These are phyloP conservation scores for Calonectria leucothoes DNA, from an alignment of 2,329 filamentous ascomycete species.

Conservation along the genomic window DNA sequence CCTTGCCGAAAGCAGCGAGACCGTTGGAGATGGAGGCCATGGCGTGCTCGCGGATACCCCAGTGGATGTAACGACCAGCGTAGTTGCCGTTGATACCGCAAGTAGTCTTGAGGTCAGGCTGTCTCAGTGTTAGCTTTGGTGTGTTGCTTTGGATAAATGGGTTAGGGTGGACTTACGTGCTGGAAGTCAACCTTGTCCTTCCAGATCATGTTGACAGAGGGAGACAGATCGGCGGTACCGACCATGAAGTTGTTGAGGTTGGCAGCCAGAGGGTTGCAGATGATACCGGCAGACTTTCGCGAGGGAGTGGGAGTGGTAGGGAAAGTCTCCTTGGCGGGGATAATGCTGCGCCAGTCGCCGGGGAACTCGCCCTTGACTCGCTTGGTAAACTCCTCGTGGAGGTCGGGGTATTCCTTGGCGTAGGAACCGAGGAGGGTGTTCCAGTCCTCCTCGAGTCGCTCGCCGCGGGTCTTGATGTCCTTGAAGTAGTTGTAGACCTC, in stretches of 20 bases:
- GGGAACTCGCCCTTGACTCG: conserved; percentile 61
- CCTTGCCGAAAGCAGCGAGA: conserved; percentile 66
- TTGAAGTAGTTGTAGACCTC: conserved; percentile 63
- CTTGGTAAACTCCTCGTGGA: conserved; percentile 59
- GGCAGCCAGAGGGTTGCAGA: conserved; percentile 63
- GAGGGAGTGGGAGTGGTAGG: conserved; percentile 60
- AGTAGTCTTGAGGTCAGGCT: conserved; percentile 51
- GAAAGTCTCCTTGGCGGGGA: conserved; percentile 57
- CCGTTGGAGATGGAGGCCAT: conserved; percentile 70
- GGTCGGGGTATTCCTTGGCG: conserved; percentile 57
- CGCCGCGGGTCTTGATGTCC: conserved; percentile 55
- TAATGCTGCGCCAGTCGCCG: conserved; percentile 59
- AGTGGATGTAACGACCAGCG: conserved; percentile 68
- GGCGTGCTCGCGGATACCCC: conserved; percentile 70
- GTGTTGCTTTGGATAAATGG: neutral
- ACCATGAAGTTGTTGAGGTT: conserved; percentile 62
- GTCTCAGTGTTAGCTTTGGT: conserved; percentile 4
- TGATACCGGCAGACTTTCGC: conserved; percentile 59
- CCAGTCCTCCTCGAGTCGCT: conserved; percentile 60
- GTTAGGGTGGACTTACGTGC: conserved; percentile 41
- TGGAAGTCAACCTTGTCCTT: conserved; percentile 64
- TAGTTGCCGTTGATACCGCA: conserved; percentile 67
- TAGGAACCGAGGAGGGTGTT: conserved; percentile 56
- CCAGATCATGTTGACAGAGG: conserved; percentile 68
- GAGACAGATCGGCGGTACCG: conserved; percentile 64